Base-by-base conservation (phyloP, 1,139 yeast species). In the Candida sp. region DNA sequence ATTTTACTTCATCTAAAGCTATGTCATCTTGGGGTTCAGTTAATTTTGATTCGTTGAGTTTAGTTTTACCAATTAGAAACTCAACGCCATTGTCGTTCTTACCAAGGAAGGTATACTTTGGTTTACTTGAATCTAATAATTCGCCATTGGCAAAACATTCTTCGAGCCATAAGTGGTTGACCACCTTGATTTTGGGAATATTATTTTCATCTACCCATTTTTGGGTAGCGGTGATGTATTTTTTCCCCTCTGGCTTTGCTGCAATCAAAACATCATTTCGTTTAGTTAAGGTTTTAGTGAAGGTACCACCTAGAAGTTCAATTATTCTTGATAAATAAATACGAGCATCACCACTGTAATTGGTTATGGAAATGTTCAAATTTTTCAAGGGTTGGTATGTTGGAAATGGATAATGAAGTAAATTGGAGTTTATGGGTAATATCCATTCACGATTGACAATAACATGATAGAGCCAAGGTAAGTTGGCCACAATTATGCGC, bases 111-210 rank as follows among this genome's bases (percentile, higher is more conserved):
- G 73, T 62, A 56, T 74, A 84, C 34, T 77, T 68, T 3, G 75
- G 68, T 12, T 60, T 55, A 1, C 70, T 55, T 21, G 64, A 69
- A 38, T 81, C 77, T 52, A 79, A 70, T 5, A 73, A 53, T 38
- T 63, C 61, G 91, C 95, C 85, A 38, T 72, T 63, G 0, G 82
- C 71, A 56, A 73, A 86, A 42, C 87, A 77, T 46, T 87, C 95
- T 57, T 93, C 98, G n/a, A 93, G 64, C 99, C 99, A 93, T 19
- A 84, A 57, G 60, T 88, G 96, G 56, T 86, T 90, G 0, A 88
- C 84, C 1, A 86, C 61, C 32, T 66, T 66, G 23, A 84, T 75
- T 6, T 68, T 66, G 2, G 75, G 66, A 4, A 56, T 43, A 0
- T 63, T 64, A 35, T 57, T 43, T 9, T 47, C 50, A 41, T 56